Evolutionary conservation across 2,329 filamentous ascomycete species (phyloP).

Genomic region (Phoma sp.): DNA sequence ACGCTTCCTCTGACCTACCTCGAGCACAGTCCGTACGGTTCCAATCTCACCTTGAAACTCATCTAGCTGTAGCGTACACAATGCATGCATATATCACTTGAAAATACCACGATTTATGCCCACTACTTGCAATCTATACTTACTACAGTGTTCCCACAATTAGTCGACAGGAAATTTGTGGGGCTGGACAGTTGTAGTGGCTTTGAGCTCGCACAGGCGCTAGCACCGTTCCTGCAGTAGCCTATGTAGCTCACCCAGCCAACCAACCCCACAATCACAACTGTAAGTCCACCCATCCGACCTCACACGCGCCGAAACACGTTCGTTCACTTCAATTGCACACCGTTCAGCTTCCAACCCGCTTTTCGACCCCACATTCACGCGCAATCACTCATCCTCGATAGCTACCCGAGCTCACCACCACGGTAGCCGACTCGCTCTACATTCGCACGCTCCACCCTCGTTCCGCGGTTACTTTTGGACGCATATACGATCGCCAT

Average conservation of each 20-base stretch:
- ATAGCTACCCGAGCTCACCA: background rate
- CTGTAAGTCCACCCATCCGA: background rate
- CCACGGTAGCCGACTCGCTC: no score
- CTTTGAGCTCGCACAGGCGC: background rate
- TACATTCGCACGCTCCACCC: no score
- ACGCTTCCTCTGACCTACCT: no score
- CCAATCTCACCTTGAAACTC: no score
- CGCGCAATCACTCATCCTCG: background rate
- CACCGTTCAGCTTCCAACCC: background rate
- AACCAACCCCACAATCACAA: background rate
- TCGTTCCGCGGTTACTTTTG: background rate
- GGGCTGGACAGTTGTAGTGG: no score
- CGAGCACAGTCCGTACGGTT: no score
- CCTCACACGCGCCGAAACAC: background rate
- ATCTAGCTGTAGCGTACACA: no score
- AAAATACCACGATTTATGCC: no score
- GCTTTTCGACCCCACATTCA: background rate
- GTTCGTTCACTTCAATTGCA: background rate
- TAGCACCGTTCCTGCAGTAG: background rate
- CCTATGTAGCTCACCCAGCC: slow-evolving; percentile 1
- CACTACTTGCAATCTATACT: no score
- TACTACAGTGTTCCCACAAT: no score
- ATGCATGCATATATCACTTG: no score
- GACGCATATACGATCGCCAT: slow-evolving; percentile 20
- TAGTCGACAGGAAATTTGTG: background rate